A percentile compares a stretch with the other conserved stretches of the same genome.
Evolutionary conservation across 306 rosid genomes (phyloP).

Genomic region (Vachellia pachyceras): DNA sequence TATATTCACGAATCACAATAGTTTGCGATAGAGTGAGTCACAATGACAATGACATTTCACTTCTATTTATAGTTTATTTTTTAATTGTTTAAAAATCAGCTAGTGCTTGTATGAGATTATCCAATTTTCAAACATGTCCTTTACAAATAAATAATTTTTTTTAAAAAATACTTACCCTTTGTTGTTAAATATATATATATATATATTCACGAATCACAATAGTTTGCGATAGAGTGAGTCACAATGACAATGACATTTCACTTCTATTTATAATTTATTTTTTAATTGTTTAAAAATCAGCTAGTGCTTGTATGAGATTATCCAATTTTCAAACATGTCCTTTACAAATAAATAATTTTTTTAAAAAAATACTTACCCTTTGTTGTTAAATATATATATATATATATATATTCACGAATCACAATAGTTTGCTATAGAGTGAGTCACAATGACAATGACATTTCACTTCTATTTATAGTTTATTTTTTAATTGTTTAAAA

Average conservation of each 20-base stretch:
- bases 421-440: background rate
- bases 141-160: too few relatives aligned
- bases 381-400: background rate
- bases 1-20: background rate
- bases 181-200: background rate
- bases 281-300: too few relatives aligned
- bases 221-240: background rate
- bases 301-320: conserved; percentile 28
- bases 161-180: too few relatives aligned
- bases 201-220: background rate
- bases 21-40: background rate
- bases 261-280: background rate
- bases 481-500: background rate
- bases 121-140: too few relatives aligned
- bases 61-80: background rate
- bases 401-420: background rate
- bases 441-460: background rate
- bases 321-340: too few relatives aligned
- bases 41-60: background rate
- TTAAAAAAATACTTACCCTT: background rate
- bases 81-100: background rate
- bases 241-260: background rate
- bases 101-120: conserved; percentile 30
- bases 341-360: too few relatives aligned
- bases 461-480: background rate